Evolutionary conservation across 495 filamentous ascomycete species (phyloP), one percentile per base, ranked within the genome.

Genomic region (Hyaloscypha hepaticicola): DNA sequence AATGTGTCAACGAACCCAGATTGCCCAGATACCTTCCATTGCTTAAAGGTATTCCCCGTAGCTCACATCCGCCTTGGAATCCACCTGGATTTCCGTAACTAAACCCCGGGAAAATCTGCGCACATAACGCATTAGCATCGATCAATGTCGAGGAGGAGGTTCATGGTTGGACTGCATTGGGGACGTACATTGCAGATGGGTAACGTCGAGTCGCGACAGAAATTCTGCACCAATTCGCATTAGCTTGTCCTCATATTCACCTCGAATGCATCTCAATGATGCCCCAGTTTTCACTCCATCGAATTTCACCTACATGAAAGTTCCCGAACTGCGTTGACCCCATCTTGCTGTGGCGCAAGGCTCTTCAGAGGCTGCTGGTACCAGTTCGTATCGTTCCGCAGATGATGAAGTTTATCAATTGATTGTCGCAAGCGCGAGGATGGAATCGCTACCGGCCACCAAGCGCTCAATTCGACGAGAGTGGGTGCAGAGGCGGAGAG

Each of bases 141-240:
- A n/a, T 19, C 61, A 61, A 29, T 29, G 68, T 58, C 64, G 52
- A 14, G 60, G 51, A 65, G 11, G 55, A 21, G 25, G 25, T 5
- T 27, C 22, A 21, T 6, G 50, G 50, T 4, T 9, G 50, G 16
- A 24, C 19, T n/a, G 48, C 48, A 50, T 61, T 58, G 51, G 61
- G 48, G 61, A 87, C 94, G 66, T 85, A 98, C 94, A 84, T 97
- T 97, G 85, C 93, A 97, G 68, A 96, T 86, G 67, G 95, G 95
- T 72, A 99, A 82, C 66, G 94, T 97, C 67, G 93, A 93, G 80
- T 97, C 92, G 71, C 90, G 89, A 87, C 95, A 99, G 75, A 99
- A 97, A 78, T 95, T 80, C 90, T 96, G 29, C 2, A 29, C 25
- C 56, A 66, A 61, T 61, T 55, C 16, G 29, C 12, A 34, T 66